Base-by-base conservation (phyloP, 2,329 filamentous ascomycete genomes). In the Lachnellula hyalina region DNA sequence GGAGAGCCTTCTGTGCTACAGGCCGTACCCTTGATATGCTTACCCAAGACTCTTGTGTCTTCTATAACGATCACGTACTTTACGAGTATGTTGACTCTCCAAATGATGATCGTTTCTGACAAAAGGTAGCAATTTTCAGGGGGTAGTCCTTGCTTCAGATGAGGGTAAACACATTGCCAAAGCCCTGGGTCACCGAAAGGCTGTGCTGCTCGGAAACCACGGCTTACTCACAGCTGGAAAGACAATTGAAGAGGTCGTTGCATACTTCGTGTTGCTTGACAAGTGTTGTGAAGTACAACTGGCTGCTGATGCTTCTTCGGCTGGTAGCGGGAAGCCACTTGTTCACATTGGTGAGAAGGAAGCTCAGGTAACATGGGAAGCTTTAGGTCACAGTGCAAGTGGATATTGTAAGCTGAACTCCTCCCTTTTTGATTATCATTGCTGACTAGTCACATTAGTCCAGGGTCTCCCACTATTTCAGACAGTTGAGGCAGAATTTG, bases 301-400 rank as follows among this genome's bases (percentile, higher is more conserved):
- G 9, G 57, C 80, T 45, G 79, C 78, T 4, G 80, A 83, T 63
- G 80, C 79, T 0, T 80, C 79, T 1, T 81, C 81, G 0, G 78
- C 69, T 0, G 85, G 85, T 0, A 74, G 81, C 2, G 86, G 86
- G 2, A 77, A 79, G 2, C 70, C 77, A 65, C 85, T 85, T 0
- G 73, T 87, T 35, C 83, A 84, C 67, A 85, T 90, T 62, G 74
- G 77, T 3, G 80, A 86, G 0, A 81, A 82, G 45, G 86, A 90
- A 65, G 86, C 86, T 1, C 72, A 69, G 15, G 85, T 79, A 60
- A 90, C 86, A 0, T 83, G 81, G 64, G 83, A 85, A 69, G 77
- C 80, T 73, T 89, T 5, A 86, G 87, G 0, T 78, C 74, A 0
- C 73, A 77, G 8, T 36, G 56, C 53, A 11, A 61, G 52, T 49